A percentile compares a stretch with the other conserved stretches of the same genome.
These are phyloP conservation scores for Aspergillus asperescens DNA, from an alignment of 495 filamentous ascomycete species.

Conservation along the genomic window DNA sequence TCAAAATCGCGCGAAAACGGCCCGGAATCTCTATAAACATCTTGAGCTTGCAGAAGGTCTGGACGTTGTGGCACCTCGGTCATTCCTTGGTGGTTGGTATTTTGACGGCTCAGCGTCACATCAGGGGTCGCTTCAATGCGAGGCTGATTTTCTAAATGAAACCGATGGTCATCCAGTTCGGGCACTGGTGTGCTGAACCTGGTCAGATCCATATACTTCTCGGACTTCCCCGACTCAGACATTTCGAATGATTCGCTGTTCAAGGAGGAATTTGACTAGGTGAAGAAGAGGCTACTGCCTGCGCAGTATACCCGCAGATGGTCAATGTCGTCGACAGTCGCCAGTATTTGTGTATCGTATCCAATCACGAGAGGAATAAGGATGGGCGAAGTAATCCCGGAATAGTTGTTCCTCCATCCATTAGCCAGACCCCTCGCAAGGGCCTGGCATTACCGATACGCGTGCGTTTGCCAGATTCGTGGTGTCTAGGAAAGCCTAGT, in stretches of 20 bases:
- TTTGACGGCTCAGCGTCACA: conserved; percentile 32
- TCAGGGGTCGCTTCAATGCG: conserved; percentile 50
- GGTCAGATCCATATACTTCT: conserved; percentile 50
- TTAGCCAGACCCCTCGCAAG: conserved; percentile 45
- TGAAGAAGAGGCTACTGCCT: background rate
- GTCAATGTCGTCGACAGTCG: conserved; percentile 9
- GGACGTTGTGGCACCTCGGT: conserved; percentile 35
- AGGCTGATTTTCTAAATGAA: conserved; percentile 58
- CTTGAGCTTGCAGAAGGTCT: conserved; percentile 47
- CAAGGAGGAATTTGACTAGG: background rate
- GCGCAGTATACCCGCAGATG: background rate
- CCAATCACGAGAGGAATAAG: conserved; percentile 20
- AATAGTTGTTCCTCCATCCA: conserved; percentile 38
- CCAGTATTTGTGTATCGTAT: background rate
- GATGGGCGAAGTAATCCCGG: conserved; percentile 33
- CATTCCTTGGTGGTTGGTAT: conserved; percentile 29
- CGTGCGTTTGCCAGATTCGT: conserved; percentile 38
- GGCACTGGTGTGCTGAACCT: conserved; percentile 74
- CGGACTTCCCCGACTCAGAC: conserved; percentile 61
- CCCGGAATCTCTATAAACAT: conserved; percentile 39
- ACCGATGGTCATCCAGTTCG: conserved; percentile 89
- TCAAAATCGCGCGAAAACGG: conserved; percentile 68
- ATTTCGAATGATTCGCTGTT: conserved; percentile 32
- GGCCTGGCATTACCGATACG: conserved; percentile 44
- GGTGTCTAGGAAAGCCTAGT: conserved; percentile 51